Conservation (phyloP, 371 early-diverging fungal species). For the Haplosporangium sp. region DNA sequence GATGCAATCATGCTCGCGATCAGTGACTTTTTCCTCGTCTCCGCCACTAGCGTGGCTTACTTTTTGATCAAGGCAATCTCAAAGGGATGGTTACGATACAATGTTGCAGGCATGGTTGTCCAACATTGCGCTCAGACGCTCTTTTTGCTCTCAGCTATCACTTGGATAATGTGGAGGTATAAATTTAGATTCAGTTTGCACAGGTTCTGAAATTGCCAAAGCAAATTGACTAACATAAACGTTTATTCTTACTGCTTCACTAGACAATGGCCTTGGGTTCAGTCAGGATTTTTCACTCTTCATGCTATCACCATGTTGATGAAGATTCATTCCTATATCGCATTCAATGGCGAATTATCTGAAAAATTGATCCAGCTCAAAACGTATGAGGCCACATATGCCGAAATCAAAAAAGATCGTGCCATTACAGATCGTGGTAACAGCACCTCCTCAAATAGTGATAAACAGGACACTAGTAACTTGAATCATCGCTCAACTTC, state of each 20-base stretch:
- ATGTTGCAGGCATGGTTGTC: slow-evolving; percentile 63
- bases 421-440: slow-evolving; percentile 29
- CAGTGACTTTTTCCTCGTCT: slow-evolving; percentile 76
- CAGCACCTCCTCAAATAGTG: not conserved
- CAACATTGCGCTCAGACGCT: slow-evolving; percentile 80
- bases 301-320: slow-evolving; percentile 94
- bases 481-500: slow-evolving; percentile 29
- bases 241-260: not conserved
- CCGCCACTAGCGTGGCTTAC: slow-evolving; percentile 70
- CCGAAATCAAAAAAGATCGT: slow-evolving; percentile 44
- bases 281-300: slow-evolving; percentile 88
- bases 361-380: slow-evolving; percentile 61
- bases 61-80: slow-evolving; percentile 70
- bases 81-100: slow-evolving; percentile 67
- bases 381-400: slow-evolving; percentile 39
- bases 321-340: slow-evolving; percentile 94
- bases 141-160: slow-evolving; percentile 73
- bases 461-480: not conserved
- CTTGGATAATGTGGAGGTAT: slow-evolving; percentile 76
- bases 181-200: not conserved
- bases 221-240: not conserved
- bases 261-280: slow-evolving; percentile 92
- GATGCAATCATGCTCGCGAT: slow-evolving; percentile 71
- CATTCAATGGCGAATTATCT: slow-evolving; percentile 78
- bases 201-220: not conserved